Conservation (phyloP, 1,284 basidiomycete genomes). For the Caloboletus inedulis region DNA sequence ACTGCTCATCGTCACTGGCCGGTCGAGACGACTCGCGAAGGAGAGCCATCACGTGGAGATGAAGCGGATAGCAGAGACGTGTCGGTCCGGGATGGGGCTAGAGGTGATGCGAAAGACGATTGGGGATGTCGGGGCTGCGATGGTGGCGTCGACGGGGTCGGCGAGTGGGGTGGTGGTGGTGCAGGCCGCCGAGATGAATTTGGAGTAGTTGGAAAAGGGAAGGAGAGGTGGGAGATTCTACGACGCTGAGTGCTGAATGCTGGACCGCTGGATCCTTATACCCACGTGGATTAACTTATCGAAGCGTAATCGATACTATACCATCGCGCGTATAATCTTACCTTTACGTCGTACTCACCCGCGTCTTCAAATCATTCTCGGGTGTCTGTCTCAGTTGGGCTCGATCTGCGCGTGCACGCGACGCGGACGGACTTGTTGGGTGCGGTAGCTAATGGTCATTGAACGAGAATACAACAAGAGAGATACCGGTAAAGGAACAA, state of each 20-base stretch:
- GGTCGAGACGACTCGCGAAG: constrained; percentile 67
- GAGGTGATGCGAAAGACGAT: constrained; percentile 64
- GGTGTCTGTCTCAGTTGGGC: not conserved
- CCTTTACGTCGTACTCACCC: not conserved
- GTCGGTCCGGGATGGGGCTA: constrained; percentile 36
- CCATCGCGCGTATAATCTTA: not conserved
- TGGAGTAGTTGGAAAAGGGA: not conserved
- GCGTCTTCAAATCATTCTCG: not conserved
- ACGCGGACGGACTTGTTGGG: not conserved
- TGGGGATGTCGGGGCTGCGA: constrained; percentile 71
- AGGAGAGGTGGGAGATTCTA: no score
- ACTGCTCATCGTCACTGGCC: constrained; percentile 71
- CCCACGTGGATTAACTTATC: not conserved
- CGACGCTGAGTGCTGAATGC: not conserved
- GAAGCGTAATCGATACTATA: no score
- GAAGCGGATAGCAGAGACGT: constrained; percentile 46
- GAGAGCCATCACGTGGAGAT: constrained; percentile 63
- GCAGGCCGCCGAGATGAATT: constrained; percentile 5
- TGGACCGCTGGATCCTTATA: not conserved
- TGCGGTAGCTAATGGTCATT: constrained; percentile 30
- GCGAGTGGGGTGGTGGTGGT: constrained; percentile 29
- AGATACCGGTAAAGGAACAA: constrained; percentile 2
- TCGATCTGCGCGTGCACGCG: no score
- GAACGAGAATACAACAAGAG: constrained; percentile 9
- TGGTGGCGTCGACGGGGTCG: constrained; percentile 36